Percentiles rank a stretch among this genome's conserved stretches.
phyloP scores from a whole-genome alignment of 2,329 filamentous ascomycete species.

The Zymoseptoria crescenta region DNA sequence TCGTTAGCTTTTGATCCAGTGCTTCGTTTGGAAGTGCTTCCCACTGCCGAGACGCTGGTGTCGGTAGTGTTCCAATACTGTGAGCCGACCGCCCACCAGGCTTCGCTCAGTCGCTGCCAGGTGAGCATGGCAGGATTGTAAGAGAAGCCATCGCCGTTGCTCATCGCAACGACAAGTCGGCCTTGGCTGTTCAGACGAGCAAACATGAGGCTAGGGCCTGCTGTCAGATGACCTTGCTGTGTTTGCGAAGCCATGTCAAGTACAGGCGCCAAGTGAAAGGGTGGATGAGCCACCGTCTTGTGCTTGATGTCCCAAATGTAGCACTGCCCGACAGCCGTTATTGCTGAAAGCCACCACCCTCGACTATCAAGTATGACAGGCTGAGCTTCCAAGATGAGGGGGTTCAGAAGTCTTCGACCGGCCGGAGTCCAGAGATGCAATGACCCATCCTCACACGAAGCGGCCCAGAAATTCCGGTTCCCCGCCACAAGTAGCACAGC shows the following conservation, averaged over 20 bases:
- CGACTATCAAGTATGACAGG: constrained; percentile 89
- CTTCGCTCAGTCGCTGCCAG: constrained; percentile 93
- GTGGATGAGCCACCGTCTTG: constrained; percentile 70
- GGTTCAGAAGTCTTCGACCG: constrained; percentile 75
- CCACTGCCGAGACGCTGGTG: constrained; percentile 73
- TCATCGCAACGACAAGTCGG: constrained; percentile 78
- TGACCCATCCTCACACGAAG: constrained; percentile 85
- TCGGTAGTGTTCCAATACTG: constrained; percentile 99
- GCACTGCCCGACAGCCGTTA: constrained; percentile 79
- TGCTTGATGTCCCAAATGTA: constrained; percentile 90
- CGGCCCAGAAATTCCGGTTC: constrained; percentile 85
- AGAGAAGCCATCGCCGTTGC: constrained; percentile 87
- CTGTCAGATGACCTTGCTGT: constrained; percentile 68
- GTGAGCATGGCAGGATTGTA: constrained; percentile 79
- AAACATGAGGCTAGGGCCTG: constrained; percentile 77
- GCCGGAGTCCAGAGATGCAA: constrained; percentile 89
- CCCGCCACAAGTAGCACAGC: constrained; percentile 85
- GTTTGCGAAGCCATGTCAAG: constrained; percentile 78
- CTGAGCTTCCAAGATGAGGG: constrained; percentile 81
- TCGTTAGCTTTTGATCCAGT: constrained; percentile 8
- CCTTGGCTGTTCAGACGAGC: constrained; percentile 85
- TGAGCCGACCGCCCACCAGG: constrained; percentile 96
- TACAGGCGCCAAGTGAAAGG: constrained; percentile 79
- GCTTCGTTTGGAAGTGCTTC: constrained; percentile 47
- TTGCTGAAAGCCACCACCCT: constrained; percentile 80